Conservation (phyloP, 2,329 filamentous ascomycete species). For the Pleoardoris graminearum region DNA sequence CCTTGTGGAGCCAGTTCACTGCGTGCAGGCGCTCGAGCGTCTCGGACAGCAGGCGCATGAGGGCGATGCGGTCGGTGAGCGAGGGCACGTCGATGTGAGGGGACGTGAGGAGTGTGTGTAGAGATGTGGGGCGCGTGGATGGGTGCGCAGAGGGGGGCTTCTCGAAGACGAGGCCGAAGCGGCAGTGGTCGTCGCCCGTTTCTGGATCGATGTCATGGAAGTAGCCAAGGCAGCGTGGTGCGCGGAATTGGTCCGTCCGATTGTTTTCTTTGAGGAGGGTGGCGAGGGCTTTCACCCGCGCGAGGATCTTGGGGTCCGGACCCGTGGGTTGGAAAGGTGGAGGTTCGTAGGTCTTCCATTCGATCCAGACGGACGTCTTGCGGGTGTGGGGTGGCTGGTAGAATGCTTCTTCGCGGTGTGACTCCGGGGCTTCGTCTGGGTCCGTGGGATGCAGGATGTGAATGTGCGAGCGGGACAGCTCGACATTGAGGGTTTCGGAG, state of each 20-base stretch:
- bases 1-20: constrained; percentile 63
- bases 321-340: constrained; percentile 21
- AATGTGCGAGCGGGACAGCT: constrained; percentile 25
- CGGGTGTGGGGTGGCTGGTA: constrained; percentile 24
- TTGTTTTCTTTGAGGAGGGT: constrained; percentile 39
- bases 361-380: constrained; percentile 40
- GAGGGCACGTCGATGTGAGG: constrained; percentile 46
- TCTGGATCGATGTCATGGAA: constrained; percentile 33
- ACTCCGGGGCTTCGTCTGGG: constrained; percentile 20
- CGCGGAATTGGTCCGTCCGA: constrained; percentile 35
- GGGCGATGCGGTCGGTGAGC: constrained; percentile 56
- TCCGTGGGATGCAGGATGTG: constrained; percentile 13
- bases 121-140: constrained; percentile 51
- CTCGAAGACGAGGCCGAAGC: constrained; percentile 60
- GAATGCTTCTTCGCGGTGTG: constrained; percentile 34
- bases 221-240: constrained; percentile 42
- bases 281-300: constrained; percentile 39
- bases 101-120: constrained; percentile 52
- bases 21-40: constrained; percentile 60
- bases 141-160: constrained; percentile 48
- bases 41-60: constrained; percentile 58
- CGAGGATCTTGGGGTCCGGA: constrained; percentile 31
- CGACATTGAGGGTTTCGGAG: constrained; percentile 26
- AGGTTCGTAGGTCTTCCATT: constrained; percentile 43
- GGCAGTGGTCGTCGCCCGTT: constrained; percentile 32